phyloP scores from a whole-genome alignment of 1,139 yeast species.

The Candida sanyaensis region DNA sequence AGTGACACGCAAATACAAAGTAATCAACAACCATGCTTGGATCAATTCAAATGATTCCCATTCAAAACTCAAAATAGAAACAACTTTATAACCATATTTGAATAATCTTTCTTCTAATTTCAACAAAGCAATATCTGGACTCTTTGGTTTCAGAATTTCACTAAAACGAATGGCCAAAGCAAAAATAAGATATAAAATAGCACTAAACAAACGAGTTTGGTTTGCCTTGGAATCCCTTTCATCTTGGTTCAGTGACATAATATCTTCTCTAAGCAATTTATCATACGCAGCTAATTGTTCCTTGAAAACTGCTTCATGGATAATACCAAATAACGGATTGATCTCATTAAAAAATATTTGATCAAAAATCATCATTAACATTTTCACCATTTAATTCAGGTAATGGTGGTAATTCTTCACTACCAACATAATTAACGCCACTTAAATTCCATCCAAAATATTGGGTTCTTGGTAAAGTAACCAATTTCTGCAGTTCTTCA shows the following conservation, averaged over 20 bases:
- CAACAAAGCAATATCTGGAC: slow-evolving; percentile 32
- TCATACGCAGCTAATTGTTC: slow-evolving; percentile 50
- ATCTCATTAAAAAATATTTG: slow-evolving; percentile 51
- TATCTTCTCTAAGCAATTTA: slow-evolving; percentile 14
- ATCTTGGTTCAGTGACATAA: slow-evolving; percentile 12
- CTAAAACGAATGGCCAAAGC: slow-evolving; percentile 56
- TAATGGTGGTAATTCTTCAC: slow-evolving; percentile 38
- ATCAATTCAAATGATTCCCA: slow-evolving; percentile 70
- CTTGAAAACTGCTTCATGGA: slow-evolving; percentile 57
- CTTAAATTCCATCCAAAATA: slow-evolving; percentile 70
- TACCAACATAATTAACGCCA: slow-evolving; percentile 52
- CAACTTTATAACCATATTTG: slow-evolving; percentile 49
- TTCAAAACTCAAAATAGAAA: slow-evolving; percentile 56
- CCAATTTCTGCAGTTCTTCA: slow-evolving; percentile 35
- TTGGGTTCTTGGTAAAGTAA: slow-evolving; percentile 56
- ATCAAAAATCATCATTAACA: slow-evolving; percentile 22
- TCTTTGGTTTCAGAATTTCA: slow-evolving; percentile 45
- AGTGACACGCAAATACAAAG: slow-evolving; percentile 54
- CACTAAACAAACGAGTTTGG: slow-evolving; percentile 49
- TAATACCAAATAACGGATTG: slow-evolving; percentile 55
- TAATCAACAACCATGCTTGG: slow-evolving; percentile 61
- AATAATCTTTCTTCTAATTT: slow-evolving; percentile 54
- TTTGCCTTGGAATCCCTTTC: slow-evolving; percentile 26
- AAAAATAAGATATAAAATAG: slow-evolving; percentile 51
- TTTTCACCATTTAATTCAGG: slow-evolving; percentile 25